phyloP scores from a whole-genome alignment of 805 yeast genomes.

The Kazachstania taianensis region DNA sequence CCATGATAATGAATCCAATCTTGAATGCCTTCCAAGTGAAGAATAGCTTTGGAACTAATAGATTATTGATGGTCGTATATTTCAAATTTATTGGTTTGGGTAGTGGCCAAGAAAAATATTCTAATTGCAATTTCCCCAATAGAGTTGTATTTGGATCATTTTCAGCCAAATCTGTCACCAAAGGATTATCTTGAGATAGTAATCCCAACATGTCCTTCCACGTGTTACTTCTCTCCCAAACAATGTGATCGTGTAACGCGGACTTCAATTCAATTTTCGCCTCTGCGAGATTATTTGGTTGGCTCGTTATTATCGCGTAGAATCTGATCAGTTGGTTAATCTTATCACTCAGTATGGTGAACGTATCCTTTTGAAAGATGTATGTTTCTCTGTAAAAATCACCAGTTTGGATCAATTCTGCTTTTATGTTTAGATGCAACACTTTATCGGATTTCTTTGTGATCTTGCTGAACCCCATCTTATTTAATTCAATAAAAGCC shows the following conservation, averaged over 20 bases:
- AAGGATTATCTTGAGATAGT: slow-evolving; percentile 41
- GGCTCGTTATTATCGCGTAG: slow-evolving; percentile 42
- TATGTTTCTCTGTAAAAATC: slow-evolving; percentile 40
- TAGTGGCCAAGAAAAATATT: slow-evolving; percentile 26
- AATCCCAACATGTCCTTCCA: slow-evolving; percentile 93
- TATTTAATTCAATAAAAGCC: slow-evolving; percentile 74
- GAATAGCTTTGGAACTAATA: slow-evolving; percentile 37
- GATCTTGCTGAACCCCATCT: slow-evolving; percentile 79
- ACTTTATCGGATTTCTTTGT: slow-evolving; percentile 86
- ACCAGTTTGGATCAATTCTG: slow-evolving; percentile 35
- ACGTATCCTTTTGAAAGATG: slow-evolving; percentile 44
- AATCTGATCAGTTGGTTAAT: slow-evolving; percentile 44
- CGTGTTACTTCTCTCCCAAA: slow-evolving; percentile 92
- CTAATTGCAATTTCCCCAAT: slow-evolving; percentile 27
- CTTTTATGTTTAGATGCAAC: slow-evolving; percentile 44
- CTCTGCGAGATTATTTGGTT: slow-evolving; percentile 28
- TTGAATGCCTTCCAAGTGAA: slow-evolving; percentile 41
- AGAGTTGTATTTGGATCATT: slow-evolving; percentile 14
- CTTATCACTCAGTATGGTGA: slow-evolving; percentile 40
- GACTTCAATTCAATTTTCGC: slow-evolving; percentile 49
- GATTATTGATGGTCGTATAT: slow-evolving; percentile 3
- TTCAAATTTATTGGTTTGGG: slow-evolving; percentile 17
- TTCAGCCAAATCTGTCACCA: slow-evolving; percentile 20
- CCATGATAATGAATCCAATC: slow-evolving; percentile 37
- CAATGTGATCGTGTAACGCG: slow-evolving; percentile 78